Evolutionary conservation across 768 basidiomycete species (phyloP).

Genomic region (Boletus edulis): DNA sequence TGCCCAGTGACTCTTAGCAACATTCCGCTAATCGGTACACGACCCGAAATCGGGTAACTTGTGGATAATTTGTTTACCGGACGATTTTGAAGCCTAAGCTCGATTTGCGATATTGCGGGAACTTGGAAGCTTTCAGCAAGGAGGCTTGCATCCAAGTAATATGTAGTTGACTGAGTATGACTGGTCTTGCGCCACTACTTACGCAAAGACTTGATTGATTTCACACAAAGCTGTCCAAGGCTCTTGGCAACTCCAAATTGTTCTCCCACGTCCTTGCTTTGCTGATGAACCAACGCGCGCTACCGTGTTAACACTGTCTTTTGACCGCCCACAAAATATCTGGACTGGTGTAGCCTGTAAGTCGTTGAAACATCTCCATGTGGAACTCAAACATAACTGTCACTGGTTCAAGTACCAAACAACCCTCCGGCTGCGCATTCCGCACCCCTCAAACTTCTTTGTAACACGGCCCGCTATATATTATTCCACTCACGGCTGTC

Average conservation of each 20-base stretch:
- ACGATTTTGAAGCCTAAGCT: too few species aligned
- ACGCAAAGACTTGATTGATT: too few species aligned
- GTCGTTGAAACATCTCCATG: background rate
- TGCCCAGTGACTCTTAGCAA: too few species aligned
- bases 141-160: too few species aligned
- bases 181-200: too few species aligned
- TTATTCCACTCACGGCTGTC: constrained; percentile 8
- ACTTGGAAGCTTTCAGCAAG: too few species aligned
- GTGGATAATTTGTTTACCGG: too few species aligned
- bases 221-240: background rate
- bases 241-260: background rate
- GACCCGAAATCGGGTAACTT: too few species aligned
- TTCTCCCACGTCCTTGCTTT: constrained; percentile 21
- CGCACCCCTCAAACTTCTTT: background rate
- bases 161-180: too few species aligned
- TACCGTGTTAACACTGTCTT: constrained; percentile 4
- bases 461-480: constrained; percentile 11
- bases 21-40: too few species aligned
- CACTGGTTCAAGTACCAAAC: background rate
- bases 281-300: constrained; percentile 15
- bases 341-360: constrained; percentile 9
- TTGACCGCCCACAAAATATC: background rate
- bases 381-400: background rate
- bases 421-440: background rate
- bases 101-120: too few species aligned